Conservation (phyloP, 495 filamentous ascomycete species). For the Talaromyces borbonicus region DNA sequence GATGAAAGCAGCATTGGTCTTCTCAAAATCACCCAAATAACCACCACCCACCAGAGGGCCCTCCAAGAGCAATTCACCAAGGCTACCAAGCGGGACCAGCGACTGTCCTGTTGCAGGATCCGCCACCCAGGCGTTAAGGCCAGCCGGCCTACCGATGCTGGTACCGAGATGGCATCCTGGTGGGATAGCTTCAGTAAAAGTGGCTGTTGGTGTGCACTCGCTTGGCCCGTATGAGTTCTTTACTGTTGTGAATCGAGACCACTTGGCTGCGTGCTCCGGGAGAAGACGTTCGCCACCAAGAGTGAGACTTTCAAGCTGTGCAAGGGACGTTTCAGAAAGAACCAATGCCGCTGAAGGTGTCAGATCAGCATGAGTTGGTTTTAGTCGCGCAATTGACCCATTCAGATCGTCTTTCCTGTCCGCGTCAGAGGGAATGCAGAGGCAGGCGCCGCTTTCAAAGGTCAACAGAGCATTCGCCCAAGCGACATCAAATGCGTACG, state of each 20-base stretch:
- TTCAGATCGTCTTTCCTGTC: not conserved
- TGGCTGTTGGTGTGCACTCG: conserved; percentile 12
- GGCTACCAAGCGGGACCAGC: conserved; percentile 18
- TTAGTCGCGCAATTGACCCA: too few species aligned
- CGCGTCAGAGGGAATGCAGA: not conserved
- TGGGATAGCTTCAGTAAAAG: not conserved
- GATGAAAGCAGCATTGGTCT: conserved; percentile 34
- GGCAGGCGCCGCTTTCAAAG: not conserved
- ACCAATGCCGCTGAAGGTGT: too few species aligned
- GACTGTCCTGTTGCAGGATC: conserved; percentile 13
- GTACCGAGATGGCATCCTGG: conserved; percentile 36
- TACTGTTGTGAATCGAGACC: too few species aligned
- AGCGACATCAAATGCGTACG: not conserved
- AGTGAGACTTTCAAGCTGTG: too few species aligned
- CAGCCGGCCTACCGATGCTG: conserved; percentile 10
- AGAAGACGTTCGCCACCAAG: too few species aligned
- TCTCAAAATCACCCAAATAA: conserved; percentile 33
- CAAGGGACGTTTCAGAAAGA: too few species aligned
- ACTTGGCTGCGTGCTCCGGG: too few species aligned
- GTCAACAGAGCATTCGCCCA: not conserved
- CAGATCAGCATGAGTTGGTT: too few species aligned
- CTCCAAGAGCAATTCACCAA: conserved; percentile 34
- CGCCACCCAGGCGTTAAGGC: not conserved
- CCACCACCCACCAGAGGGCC: conserved; percentile 34
- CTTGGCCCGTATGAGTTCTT: conserved; percentile 22